Evolutionary conservation across 208 protist species (phyloP), one percentile per base, ranked within the genome.

Genomic region (Strigomonas galati): DNA sequence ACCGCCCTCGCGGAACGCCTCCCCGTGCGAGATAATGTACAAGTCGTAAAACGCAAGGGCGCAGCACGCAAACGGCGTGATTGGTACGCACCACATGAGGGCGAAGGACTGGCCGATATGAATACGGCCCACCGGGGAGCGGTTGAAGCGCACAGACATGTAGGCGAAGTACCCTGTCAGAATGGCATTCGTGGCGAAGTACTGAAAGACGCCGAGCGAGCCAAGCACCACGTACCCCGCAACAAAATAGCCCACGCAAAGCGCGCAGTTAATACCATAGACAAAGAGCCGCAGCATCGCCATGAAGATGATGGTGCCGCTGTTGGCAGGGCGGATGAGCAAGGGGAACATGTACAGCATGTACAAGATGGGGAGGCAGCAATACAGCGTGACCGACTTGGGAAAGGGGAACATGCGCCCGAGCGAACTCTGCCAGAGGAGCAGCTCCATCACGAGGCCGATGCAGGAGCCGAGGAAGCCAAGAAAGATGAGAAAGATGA

Each of bases 221-320:
- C 85, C 82, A 0, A 88, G 58, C 19, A 86, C 49, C 23, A 86
- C 59, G 52, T 81, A 84, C 1, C 85, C 85, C 24, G 70, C 65
- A 10, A 84, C 64, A 81, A 81, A 91, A 57, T 87, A 91, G 2
- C 79, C 74, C 9, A 86, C 74, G 61, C 78, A 84, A n/a, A 85
- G 73, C 12, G 79, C 75, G 63, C 74, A 79, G 61, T 87, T 87
- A n/a, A 81, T 52, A 2, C 82, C 85, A 56, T 86, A 91, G 1
- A 85, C 70, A 21, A 79, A 55, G 28, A 87, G 71, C 17, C 79
- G 73, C 40, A 74, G 54, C 12, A 76, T 35, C 0, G 69, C 79
- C 46, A 80, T 77, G 35, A 79, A 40, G 51, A 88, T 40, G 43
- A 87, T 32, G 15, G 35, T 61, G 35, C 40, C 58, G 55, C 77